Evolutionary conservation across 768 basidiomycete genomes (phyloP).

Genomic region (Clathrus columnatus): DNA sequence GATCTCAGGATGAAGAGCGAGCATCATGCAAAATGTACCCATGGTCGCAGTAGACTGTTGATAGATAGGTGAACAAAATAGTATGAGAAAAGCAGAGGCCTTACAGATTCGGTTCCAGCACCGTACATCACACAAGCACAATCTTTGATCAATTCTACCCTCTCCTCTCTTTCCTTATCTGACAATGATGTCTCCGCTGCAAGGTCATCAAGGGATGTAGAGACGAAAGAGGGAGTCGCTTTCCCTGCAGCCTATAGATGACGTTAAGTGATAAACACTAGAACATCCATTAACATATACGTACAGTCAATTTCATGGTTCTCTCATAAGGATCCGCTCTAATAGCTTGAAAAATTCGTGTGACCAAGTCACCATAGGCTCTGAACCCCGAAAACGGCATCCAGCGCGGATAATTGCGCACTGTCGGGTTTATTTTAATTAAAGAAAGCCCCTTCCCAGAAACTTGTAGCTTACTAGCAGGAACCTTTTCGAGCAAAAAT

Average conservation of each 20-base stretch:
- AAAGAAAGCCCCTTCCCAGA: too few relatives aligned
- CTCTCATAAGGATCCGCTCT: slow-evolving; percentile 4
- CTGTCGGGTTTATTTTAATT: background rate
- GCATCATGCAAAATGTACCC: slow-evolving; percentile 1
- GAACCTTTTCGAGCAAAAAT: slow-evolving; percentile 5
- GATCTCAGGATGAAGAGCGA: slow-evolving; percentile 11
- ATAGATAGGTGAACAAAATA: background rate
- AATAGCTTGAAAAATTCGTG: background rate
- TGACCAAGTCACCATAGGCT: background rate
- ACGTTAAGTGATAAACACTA: background rate
- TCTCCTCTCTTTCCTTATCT: background rate
- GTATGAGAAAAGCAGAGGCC: background rate
- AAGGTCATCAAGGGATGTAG: slow-evolving; percentile 5
- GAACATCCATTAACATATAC: too few relatives aligned
- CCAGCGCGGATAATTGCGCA: slow-evolving; percentile 4
- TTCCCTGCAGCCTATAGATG: background rate
- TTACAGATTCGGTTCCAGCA: background rate
- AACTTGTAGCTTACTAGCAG: background rate
- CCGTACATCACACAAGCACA: slow-evolving; percentile 1
- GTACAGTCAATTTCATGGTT: background rate
- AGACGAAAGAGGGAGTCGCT: slow-evolving; percentile 1
- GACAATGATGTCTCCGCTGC: background rate
- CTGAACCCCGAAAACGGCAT: slow-evolving; percentile 5
- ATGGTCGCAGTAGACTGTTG: slow-evolving; percentile 3
- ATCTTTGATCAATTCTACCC: slow-evolving; percentile 6